Evolutionary conservation across 805 yeast genomes (phyloP).

Genomic region (Yarrowia osloensis): DNA sequence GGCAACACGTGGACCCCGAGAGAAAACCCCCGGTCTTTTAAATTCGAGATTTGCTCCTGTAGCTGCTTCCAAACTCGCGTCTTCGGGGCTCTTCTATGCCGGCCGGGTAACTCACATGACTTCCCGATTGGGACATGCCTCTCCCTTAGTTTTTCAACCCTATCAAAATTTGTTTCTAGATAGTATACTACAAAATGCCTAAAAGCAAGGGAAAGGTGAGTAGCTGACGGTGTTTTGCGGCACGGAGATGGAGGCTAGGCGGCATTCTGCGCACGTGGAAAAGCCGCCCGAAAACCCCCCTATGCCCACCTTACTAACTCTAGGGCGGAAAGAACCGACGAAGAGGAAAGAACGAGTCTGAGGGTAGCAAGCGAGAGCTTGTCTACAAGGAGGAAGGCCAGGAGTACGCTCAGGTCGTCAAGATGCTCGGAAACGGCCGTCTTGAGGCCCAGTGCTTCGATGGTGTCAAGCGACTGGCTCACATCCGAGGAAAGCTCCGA

Average conservation of each 20-base stretch:
- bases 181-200: conserved; percentile 54
- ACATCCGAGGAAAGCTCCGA: conserved; percentile 97
- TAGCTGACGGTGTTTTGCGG: conserved; percentile 1
- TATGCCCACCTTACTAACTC: conserved; percentile 4
- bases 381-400: conserved; percentile 92
- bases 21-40: no score
- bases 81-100: not conserved
- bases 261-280: not conserved
- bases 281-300: not conserved
- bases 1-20: no score
- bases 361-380: conserved; percentile 91
- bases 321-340: conserved; percentile 72
- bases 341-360: conserved; percentile 96
- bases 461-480: conserved; percentile 91
- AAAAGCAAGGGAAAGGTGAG: conserved; percentile 70
- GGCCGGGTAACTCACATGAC: conserved; percentile 30
- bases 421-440: conserved; percentile 98
- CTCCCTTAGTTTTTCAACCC: conserved; percentile 26
- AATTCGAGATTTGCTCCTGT: no score
- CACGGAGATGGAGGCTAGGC: not conserved
- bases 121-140: conserved; percentile 27
- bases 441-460: conserved; percentile 95
- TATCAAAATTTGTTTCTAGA: conserved; percentile 26
- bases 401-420: conserved; percentile 97
- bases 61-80: not conserved